Evolutionary conservation across 225 moss, liverwort and hornwort species (phyloP).

Genomic region (Bryum argenteum): DNA sequence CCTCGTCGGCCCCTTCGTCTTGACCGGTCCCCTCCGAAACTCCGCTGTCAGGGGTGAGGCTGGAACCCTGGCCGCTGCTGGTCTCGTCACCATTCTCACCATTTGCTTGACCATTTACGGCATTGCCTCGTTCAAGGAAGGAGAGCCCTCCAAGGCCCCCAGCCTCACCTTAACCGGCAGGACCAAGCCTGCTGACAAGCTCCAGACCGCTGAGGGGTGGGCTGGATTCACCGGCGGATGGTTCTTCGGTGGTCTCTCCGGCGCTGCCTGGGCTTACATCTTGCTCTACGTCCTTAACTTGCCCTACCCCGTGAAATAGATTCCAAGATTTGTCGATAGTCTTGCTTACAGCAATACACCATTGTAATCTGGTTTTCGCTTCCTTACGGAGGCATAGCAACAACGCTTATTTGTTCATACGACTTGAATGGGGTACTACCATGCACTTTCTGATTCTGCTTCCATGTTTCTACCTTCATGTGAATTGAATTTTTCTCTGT

Average conservation of each 20-base stretch:
- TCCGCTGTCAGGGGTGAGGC: conserved; percentile 73
- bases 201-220: conserved; percentile 98
- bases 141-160: conserved; percentile 68
- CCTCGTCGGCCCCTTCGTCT: conserved; percentile 81
- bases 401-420: conserved; percentile 43
- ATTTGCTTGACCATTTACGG: conserved; percentile 89
- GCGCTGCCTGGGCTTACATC: conserved; percentile 90
- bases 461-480: background rate
- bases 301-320: conserved; percentile 90
- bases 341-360: conserved; percentile 40
- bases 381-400: conserved; percentile 34
- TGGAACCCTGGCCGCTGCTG: conserved; percentile 72
- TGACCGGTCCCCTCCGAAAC: conserved; percentile 80
- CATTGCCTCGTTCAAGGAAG: conserved; percentile 95
- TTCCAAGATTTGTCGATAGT: conserved; percentile 54
- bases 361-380: conserved; percentile 45
- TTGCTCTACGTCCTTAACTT: conserved; percentile 81
- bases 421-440: background rate
- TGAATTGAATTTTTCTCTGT: background rate
- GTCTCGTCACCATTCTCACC: conserved; percentile 81
- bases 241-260: conserved; percentile 95
- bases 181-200: conserved; percentile 85
- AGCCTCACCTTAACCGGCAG: conserved; percentile 78
- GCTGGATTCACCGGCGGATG: conserved; percentile 91
- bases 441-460: background rate